phyloP scores from a whole-genome alignment of 2,329 filamentous ascomycete genomes.

The Penicillium sp. region DNA sequence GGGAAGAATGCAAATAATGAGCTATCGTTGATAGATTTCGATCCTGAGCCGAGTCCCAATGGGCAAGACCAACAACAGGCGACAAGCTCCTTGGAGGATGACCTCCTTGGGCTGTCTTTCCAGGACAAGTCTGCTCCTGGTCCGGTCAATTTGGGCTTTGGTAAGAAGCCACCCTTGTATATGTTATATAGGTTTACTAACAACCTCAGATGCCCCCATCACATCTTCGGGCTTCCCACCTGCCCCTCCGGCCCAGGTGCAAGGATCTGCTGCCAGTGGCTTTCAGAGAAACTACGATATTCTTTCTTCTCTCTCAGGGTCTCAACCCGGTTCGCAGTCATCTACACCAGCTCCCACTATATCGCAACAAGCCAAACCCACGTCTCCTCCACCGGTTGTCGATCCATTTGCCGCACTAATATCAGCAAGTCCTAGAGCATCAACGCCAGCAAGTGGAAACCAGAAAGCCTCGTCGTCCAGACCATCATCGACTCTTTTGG shows the following conservation, averaged over 20 bases:
- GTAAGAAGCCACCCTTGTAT: neutral
- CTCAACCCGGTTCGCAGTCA: slow-evolving; percentile 46
- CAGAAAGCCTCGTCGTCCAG: slow-evolving; percentile 15
- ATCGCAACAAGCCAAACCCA: slow-evolving; percentile 32
- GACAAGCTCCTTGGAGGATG: slow-evolving; percentile 73
- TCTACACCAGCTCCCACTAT: slow-evolving; percentile 46
- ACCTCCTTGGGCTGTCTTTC: slow-evolving; percentile 83
- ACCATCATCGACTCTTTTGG: slow-evolving; percentile 10
- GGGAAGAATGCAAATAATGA: slow-evolving; percentile 69
- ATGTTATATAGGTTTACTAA: neutral
- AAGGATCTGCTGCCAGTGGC: slow-evolving; percentile 18
- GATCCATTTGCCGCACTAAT: slow-evolving; percentile 61
- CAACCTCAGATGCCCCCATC: slow-evolving; percentile 18
- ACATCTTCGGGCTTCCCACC: slow-evolving; percentile 35
- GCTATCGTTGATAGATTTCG: slow-evolving; percentile 88
- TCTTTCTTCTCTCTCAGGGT: slow-evolving; percentile 50
- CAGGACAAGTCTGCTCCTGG: slow-evolving; percentile 67
- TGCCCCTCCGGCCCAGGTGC: slow-evolving; percentile 31
- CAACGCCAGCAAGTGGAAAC: slow-evolving; percentile 34
- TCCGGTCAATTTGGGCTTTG: slow-evolving; percentile 75
- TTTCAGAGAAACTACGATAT: slow-evolving; percentile 53
- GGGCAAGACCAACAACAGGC: slow-evolving; percentile 47
- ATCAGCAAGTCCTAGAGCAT: slow-evolving; percentile 49
- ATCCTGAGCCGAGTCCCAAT: slow-evolving; percentile 53
- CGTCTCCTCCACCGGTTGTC: slow-evolving; percentile 37